Evolutionary conservation across 2,329 filamentous ascomycete species (phyloP).

Genomic region (Botrytis pseudocinerea): DNA sequence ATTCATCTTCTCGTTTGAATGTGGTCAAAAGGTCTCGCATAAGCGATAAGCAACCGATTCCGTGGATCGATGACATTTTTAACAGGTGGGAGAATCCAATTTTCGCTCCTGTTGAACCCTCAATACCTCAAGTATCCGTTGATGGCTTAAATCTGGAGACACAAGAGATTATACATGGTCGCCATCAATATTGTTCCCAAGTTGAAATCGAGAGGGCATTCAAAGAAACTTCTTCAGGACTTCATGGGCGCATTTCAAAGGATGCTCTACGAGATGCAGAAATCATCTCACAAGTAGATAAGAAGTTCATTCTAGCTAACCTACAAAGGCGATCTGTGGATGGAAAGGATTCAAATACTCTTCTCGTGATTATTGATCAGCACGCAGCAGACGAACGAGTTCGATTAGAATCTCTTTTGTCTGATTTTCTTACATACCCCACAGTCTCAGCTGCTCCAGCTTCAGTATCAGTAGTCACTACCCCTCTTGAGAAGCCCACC

Average conservation of each 20-base stretch:
- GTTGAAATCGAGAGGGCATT: slow-evolving; percentile 38
- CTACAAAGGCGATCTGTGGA: slow-evolving; percentile 17
- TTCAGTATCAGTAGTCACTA: slow-evolving; percentile 38
- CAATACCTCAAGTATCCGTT: slow-evolving; percentile 48
- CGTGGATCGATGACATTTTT: slow-evolving; percentile 63
- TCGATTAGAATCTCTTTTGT: slow-evolving; percentile 72
- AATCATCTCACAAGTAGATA: slow-evolving; percentile 81
- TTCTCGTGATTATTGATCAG: slow-evolving; percentile 81
- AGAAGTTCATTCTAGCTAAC: slow-evolving; percentile 80
- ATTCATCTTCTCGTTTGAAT: neutral
- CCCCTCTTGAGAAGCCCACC: slow-evolving; percentile 54
- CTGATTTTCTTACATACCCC: slow-evolving; percentile 50
- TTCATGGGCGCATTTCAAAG: slow-evolving; percentile 59
- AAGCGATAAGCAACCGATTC: slow-evolving; percentile 36
- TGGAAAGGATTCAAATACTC: slow-evolving; percentile 28
- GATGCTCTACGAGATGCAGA: slow-evolving; percentile 58
- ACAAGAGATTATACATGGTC: slow-evolving; percentile 32
- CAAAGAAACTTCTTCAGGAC: slow-evolving; percentile 30
- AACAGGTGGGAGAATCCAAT: slow-evolving; percentile 73
- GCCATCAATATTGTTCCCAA: slow-evolving; percentile 35
- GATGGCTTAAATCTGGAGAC: slow-evolving; percentile 37
- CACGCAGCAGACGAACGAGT: slow-evolving; percentile 92
- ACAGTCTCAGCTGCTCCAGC: neutral
- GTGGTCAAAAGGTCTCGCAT: slow-evolving; percentile 27
- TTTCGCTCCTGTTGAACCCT: slow-evolving; percentile 55